Conservation (phyloP, 305 asterid species). For the Rubia tinctorum region DNA sequence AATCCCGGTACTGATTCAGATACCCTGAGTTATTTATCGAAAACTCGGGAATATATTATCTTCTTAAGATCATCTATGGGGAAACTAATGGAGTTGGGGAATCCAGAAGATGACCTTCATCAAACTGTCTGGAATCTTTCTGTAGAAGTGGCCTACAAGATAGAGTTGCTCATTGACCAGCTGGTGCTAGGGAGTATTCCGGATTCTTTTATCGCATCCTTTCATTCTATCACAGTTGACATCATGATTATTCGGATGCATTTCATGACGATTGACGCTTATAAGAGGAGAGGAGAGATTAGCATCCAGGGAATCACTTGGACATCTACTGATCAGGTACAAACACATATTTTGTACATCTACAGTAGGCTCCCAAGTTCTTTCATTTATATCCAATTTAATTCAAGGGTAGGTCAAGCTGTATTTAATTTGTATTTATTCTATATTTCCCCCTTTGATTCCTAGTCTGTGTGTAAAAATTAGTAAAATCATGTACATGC, state of each 20-base stretch:
- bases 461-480: no score
- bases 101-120: slow-evolving; percentile 1
- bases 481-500: no score
- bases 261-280: background rate
- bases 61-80: background rate
- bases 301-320: no score
- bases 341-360: no score
- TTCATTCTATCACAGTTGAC: no score
- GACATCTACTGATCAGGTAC: background rate
- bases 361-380: no score
- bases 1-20: background rate
- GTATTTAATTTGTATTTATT: no score
- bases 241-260: no score
- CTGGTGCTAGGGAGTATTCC: background rate
- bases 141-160: background rate
- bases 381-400: no score
- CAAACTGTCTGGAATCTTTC: background rate
- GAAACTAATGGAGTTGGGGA: background rate
- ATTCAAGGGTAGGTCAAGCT: no score
- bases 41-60: background rate
- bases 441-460: no score
- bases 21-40: no score
- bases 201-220: background rate
- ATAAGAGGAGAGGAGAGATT: background rate
- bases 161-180: background rate